Percentiles rank a stretch among this genome's conserved stretches.
Evolutionary conservation across 306 rosid species (phyloP).

Genomic region (Astragalus glycyphyllos): DNA sequence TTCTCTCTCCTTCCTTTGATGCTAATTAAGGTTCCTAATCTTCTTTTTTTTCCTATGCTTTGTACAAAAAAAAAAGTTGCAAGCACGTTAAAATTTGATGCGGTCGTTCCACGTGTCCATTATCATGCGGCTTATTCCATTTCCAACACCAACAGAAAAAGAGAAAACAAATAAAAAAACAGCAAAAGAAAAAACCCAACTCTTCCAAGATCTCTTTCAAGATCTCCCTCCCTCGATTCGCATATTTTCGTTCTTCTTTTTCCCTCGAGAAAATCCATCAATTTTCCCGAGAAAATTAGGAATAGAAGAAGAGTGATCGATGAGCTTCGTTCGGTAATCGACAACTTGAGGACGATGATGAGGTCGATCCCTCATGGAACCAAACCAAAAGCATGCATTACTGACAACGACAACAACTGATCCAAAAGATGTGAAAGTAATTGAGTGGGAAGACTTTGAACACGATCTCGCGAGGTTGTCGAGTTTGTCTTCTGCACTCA

Average conservation of each 20-base stretch:
- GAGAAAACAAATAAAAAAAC: too few species aligned
- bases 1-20: too few species aligned
- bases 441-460: conserved; percentile 89
- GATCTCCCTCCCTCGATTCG: neutral
- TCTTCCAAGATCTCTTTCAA: neutral
- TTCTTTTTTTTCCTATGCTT: too few species aligned
- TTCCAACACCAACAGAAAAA: neutral
- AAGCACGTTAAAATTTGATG: too few species aligned
- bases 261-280: neutral
- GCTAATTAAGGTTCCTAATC: too few species aligned
- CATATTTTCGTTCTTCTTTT: neutral
- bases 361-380: conserved; percentile 76
- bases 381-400: conserved; percentile 39
- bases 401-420: conserved; percentile 42
- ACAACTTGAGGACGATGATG: conserved; percentile 74
- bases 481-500: conserved; percentile 85
- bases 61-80: too few species aligned
- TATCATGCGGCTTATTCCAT: conserved; percentile 1
- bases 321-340: conserved; percentile 48
- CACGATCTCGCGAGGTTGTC: conserved; percentile 78
- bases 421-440: conserved; percentile 59
- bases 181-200: neutral
- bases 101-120: conserved; percentile 25
- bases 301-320: conserved; percentile 34
- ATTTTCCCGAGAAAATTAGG: conserved; percentile 47